These are phyloP conservation scores for Umbellularia californica DNA, from an alignment of 164 flowering plant species.

Conservation along the genomic window DNA sequence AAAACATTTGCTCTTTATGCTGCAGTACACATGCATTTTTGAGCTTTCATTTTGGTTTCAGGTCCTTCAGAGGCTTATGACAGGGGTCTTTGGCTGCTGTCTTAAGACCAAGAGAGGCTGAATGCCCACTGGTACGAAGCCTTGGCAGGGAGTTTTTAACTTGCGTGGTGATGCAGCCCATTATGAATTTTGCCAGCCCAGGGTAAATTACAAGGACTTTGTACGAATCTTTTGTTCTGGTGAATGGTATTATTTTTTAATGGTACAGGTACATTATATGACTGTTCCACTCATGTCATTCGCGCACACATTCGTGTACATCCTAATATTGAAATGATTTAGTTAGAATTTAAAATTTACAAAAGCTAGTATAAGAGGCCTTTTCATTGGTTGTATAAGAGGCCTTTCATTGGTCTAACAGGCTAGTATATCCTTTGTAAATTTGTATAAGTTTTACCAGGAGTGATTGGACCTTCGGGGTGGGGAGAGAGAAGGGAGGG, in stretches of 20 bases:
- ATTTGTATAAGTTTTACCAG: too few relatives aligned
- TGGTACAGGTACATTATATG: background rate
- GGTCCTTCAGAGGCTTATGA: constrained; percentile 84
- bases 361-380: background rate
- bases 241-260: background rate
- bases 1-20: background rate
- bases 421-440: too few relatives aligned
- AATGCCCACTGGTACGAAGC: too few relatives aligned
- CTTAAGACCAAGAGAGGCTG: constrained; percentile 82
- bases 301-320: background rate
- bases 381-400: too few relatives aligned
- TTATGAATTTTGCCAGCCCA: too few relatives aligned
- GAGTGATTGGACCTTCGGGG: too few relatives aligned
- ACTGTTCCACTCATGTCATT: background rate
- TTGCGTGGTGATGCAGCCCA: too few relatives aligned
- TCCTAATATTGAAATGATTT: background rate
- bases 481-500: too few relatives aligned
- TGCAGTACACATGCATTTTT: background rate
- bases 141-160: too few relatives aligned
- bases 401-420: too few relatives aligned
- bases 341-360: background rate
- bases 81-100: constrained; percentile 74
- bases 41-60: constrained; percentile 19
- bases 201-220: too few relatives aligned
- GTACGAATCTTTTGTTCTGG: too few relatives aligned